These are phyloP conservation scores for Malassezia equina DNA, from an alignment of 1,284 basidiomycete species.

Conservation along the genomic window DNA sequence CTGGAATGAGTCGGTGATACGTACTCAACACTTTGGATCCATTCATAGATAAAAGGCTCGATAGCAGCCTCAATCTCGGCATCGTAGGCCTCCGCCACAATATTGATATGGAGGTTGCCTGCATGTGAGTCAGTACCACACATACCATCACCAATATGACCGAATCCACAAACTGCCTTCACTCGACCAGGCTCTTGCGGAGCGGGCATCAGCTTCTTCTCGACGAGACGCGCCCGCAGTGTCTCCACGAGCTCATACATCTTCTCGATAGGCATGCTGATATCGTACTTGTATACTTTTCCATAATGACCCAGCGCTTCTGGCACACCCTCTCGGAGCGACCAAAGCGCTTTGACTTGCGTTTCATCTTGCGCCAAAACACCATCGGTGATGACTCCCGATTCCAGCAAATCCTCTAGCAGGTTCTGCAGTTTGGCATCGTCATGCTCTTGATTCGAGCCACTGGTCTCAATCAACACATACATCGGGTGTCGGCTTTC, in stretches of 20 bases:
- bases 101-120: slow-evolving; percentile 92
- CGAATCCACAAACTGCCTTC: slow-evolving; percentile 62
- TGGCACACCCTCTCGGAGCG: slow-evolving; percentile 82
- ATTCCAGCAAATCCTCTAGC: slow-evolving; percentile 69
- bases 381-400: slow-evolving; percentile 72
- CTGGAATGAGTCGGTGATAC: slow-evolving; percentile 15
- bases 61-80: slow-evolving; percentile 73
- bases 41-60: slow-evolving; percentile 91
- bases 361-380: slow-evolving; percentile 83
- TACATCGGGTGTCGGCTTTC: slow-evolving; percentile 53
- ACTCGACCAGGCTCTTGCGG: slow-evolving; percentile 50
- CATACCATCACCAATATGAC: slow-evolving; percentile 86
- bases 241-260: slow-evolving; percentile 84
- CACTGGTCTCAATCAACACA: slow-evolving; percentile 84
- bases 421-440: slow-evolving; percentile 84
- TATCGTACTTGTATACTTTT: slow-evolving; percentile 93
- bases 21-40: slow-evolving; percentile 54
- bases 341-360: slow-evolving; percentile 84
- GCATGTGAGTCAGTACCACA: background rate
- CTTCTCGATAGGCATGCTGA: slow-evolving; percentile 75
- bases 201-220: slow-evolving; percentile 65
- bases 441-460: slow-evolving; percentile 85
- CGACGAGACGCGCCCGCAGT: slow-evolving; percentile 63
- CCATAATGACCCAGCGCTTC: slow-evolving; percentile 91
- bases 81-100: slow-evolving; percentile 73